Evolutionary conservation across 352 stramenopile species (phyloP), one percentile per base, ranked within the genome.

Genomic region (Globisporangium paddicum): DNA sequence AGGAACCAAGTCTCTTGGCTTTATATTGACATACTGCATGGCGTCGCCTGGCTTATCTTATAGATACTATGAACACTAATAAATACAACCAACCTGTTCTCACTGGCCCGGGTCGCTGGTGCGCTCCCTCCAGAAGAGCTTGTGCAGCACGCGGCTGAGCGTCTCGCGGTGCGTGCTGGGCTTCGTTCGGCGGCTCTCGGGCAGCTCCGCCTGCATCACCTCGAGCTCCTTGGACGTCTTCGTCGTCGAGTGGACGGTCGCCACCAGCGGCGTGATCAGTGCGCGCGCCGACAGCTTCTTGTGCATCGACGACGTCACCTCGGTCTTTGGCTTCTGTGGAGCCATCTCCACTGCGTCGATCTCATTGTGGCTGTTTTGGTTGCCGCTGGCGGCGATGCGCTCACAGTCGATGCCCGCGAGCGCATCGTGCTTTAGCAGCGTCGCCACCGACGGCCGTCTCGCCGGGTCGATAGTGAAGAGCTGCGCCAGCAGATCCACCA

Each of bases 401-500:
- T 54, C 47, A n/a, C 45, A 55, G 35, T 55, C 56, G 10, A 62
- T 42, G n/a, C 13, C 35, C 9, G 18, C 34, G 11, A 62, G 67
- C 44, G 72, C 78, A 41, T 63, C 38, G 60, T 90, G 77, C 11
- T 59, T 50, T 49, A 79, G 54, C 32, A 90, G 56, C 30, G 73
- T 61, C 37, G 64, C 57, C 7, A 84, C 67, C 30, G 68, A 71
- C 16, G 75, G 62, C 2, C 82, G 79, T 42, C 75, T 59, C 3
- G 54, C 26, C 2, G 82, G 66, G 42, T 93, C 71, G 11, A 90
- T 66, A 0, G 71, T 60, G 9, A 93, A 67, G 59, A 93, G 42
- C 37, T 82, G 72, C 25, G 55, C 64, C 28, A 93, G 64, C 13
- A 90, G 40, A 56, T 89, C 69, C 25, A 82, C 67, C 21, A 86